A percentile compares a stretch with the other conserved stretches of the same genome.
Conservation (phyloP, 768 basidiomycete species). For the Guyanaporus albipodus region DNA sequence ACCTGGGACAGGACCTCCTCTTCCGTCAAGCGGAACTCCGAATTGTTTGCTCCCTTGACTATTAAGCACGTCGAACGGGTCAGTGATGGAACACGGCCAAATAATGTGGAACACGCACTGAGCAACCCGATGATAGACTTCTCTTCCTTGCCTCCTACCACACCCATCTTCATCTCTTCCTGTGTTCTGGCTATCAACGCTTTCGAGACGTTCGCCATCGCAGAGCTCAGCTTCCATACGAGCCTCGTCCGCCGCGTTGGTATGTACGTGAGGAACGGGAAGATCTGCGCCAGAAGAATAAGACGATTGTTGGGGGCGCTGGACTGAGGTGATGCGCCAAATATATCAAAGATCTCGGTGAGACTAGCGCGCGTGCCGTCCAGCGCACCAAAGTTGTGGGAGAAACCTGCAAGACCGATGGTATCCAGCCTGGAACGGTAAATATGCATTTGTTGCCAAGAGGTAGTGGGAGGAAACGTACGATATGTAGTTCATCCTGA, state of each 20-base stretch:
- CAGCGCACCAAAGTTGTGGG: constrained; percentile 52
- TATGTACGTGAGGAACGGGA: constrained; percentile 35
- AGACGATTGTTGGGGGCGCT: constrained; percentile 30
- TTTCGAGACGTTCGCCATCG: constrained; percentile 39
- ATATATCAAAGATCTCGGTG: constrained; percentile 38
- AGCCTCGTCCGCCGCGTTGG: constrained; percentile 36
- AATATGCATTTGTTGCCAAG: too few species aligned
- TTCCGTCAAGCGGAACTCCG: constrained; percentile 21
- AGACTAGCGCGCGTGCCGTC: constrained; percentile 44
- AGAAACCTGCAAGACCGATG: constrained; percentile 57
- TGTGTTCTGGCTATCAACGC: constrained; percentile 36
- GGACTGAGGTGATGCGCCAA: constrained; percentile 18
- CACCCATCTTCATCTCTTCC: constrained; percentile 28
- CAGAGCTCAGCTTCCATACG: constrained; percentile 28
- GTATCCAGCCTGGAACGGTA: too few species aligned
- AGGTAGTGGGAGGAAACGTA: constrained; percentile 10
- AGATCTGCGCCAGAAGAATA: constrained; percentile 34
- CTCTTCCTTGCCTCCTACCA: constrained; percentile 20
- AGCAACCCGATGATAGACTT: constrained; percentile 25
- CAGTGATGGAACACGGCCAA: too few species aligned
- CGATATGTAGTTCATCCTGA: too few species aligned
- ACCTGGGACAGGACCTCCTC: constrained; percentile 30
- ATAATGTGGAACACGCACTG: constrained; percentile 14
- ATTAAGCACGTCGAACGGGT: not conserved
- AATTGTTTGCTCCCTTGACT: constrained; percentile 38